Evolutionary conservation across 2,329 filamentous ascomycete genomes (phyloP), one percentile per base, ranked within the genome.

Genomic region (Aspergillus proliferans): DNA sequence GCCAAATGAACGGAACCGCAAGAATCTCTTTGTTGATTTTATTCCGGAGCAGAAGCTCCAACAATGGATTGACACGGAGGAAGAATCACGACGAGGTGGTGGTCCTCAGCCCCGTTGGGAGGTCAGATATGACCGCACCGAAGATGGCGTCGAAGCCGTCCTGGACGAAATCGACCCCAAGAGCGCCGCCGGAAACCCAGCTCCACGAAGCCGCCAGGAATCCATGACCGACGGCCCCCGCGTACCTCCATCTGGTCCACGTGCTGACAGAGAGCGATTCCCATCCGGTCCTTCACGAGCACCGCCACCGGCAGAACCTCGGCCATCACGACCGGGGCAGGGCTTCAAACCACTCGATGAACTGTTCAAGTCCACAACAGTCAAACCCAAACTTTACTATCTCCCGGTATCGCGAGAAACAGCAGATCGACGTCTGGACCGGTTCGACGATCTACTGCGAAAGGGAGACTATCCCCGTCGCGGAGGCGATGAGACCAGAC

Each of bases 21-120:
- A 93, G 66, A 78, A 84, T 1, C 77, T 97, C 1, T 94, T 86
- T 81, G 88, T 88, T 3, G 93, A 98, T 66, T 97, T 93, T 65
- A 78, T 97, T 18, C 92, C 92, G 0, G 80, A 86, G 15, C 83
- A 88, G 22, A 81, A 83, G 54, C 78, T 94, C 3, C 67, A 73
- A 12, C 78, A 79, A 21, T 97, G 90, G 89, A 85, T 94, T 50
- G 77, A 81, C 6, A 77, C 71, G 38, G 88, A 95, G 67, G 73
- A 83, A 58, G 67, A 74, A 59, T 71, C 57, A 60, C 76, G 54
- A 56, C 66, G 64, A 67, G 77, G 61, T 15, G 56, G 65, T 47
- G 67, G 64, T 10, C 60, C 63, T 46, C 64, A 64, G 3, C 76
- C 84, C 9, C 71, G 76, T 21, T 95, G 86, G 83, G 87, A 92